Evolutionary conservation across 768 basidiomycete genomes (phyloP).

Genomic region (Amanita exitialis): DNA sequence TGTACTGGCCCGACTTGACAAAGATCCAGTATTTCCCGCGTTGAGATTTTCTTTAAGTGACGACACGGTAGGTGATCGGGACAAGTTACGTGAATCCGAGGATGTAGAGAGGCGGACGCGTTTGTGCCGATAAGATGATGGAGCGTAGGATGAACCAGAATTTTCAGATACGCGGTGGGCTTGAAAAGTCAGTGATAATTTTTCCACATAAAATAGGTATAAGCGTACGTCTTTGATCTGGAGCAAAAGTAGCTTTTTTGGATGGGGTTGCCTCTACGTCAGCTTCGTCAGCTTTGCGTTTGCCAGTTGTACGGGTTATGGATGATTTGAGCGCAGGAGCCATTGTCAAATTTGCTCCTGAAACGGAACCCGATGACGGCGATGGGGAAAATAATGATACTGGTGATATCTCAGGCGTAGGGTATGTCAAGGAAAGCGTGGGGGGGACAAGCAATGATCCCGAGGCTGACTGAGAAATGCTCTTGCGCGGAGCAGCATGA

Average conservation of each 20-base stretch:
- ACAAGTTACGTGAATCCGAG: slow-evolving; percentile 22
- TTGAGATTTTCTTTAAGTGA: slow-evolving; percentile 20
- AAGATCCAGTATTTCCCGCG: slow-evolving; percentile 35
- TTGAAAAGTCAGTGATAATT: slow-evolving; percentile 16
- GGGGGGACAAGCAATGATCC: slow-evolving; percentile 27
- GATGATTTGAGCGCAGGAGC: slow-evolving; percentile 25
- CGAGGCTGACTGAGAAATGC: slow-evolving; percentile 16
- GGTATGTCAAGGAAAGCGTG: slow-evolving; percentile 25
- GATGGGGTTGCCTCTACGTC: slow-evolving; percentile 57
- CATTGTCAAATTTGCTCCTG: slow-evolving; percentile 17
- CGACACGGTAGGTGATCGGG: slow-evolving; percentile 10
- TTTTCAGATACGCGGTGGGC: slow-evolving; percentile 43
- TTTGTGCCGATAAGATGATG: slow-evolving; percentile 67
- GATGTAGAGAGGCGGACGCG: slow-evolving; percentile 48
- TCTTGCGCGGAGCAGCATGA: slow-evolving; percentile 9
- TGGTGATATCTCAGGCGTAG: slow-evolving; percentile 32
- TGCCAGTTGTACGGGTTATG: slow-evolving; percentile 37
- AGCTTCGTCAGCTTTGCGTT: slow-evolving; percentile 65
- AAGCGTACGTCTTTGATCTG: slow-evolving; percentile 49
- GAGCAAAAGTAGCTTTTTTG: slow-evolving; percentile 58
- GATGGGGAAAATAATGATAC: slow-evolving; percentile 14
- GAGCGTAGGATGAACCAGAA: slow-evolving; percentile 41
- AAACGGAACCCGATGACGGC: slow-evolving; percentile 13
- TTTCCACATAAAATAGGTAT: neutral
- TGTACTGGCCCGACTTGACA: slow-evolving; percentile 29